Evolutionary conservation across 2,329 filamentous ascomycete genomes (phyloP), one percentile per base, ranked within the genome.

Genomic region (Simplicillium sp.): DNA sequence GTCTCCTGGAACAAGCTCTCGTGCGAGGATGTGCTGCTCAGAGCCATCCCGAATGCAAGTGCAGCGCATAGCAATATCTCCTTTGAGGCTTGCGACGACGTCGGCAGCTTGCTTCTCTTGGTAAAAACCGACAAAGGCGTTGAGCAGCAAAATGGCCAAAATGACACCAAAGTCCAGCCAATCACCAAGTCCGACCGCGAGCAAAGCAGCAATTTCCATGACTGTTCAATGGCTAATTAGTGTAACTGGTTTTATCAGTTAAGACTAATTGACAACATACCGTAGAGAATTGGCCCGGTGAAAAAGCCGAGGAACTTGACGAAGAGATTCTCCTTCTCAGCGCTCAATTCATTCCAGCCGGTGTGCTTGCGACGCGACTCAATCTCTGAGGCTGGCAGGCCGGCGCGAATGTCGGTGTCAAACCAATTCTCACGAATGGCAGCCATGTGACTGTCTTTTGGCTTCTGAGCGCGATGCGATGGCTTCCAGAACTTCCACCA

Each of bases 21-120:
- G 75, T 48, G 80, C 82, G 52, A 82, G 75, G 60, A 87, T 82
- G 47, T 82, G 76, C 52, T 78, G 65, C 64, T 84, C 78, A 46
- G 68, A 65, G 46, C 82, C 81, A 56, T 84, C 71, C 55, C 82
- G 81, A 51, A 86, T 64, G 54, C 82, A 80, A 46, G 67, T 70
- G 37, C 80, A 76, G 64, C 77, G 82, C 78, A 87, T 82, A 53
- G 82, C 82, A 56, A 87, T 87, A 55, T 87, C 82, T 67, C 82
- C 82, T 70, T 86, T 86, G 46, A 87, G 67, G 47, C 70, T 77
- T 42, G 82, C 82, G 54, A 85, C 82, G 54, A 86, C 81, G 63
- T 87, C 82, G 50, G 81, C 82, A 53, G 82, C 82, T 64, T 86
- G 82, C 69, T 87, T 87, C 65, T 87, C 82, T 61, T 86, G 82